These are phyloP conservation scores for Tulasnella calospora DNA, from an alignment of 768 basidiomycete genomes.

Conservation along the genomic window DNA sequence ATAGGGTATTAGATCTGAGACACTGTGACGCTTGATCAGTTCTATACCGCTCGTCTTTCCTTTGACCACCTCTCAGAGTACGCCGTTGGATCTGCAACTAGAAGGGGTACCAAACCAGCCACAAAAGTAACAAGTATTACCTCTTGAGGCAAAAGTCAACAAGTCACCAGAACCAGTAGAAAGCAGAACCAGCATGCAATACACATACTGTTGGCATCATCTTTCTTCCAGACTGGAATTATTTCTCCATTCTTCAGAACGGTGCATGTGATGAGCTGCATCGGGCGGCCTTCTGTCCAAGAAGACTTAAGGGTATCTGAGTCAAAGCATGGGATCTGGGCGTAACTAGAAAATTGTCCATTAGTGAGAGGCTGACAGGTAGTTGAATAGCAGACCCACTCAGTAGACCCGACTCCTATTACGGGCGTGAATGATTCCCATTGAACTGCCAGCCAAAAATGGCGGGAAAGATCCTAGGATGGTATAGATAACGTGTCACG, in stretches of 20 bases:
- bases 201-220: neutral
- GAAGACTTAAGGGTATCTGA: neutral
- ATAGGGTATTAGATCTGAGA: too few species aligned
- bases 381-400: neutral
- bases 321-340: neutral
- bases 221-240: neutral
- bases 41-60: too few species aligned
- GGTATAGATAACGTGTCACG: neutral
- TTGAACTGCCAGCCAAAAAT: neutral
- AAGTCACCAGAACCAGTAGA: too few species aligned
- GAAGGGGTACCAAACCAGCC: too few species aligned
- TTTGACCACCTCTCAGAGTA: too few species aligned
- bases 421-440: neutral
- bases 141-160: too few species aligned
- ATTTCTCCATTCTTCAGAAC: neutral
- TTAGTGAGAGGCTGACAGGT: neutral
- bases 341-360: neutral
- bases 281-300: neutral
- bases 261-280: neutral
- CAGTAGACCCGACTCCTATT: neutral
- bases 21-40: too few species aligned
- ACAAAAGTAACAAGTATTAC: too few species aligned
- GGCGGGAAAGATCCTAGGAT: neutral
- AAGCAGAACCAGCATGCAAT: neutral
- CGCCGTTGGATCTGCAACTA: too few species aligned